Conservation (phyloP, 1,284 basidiomycete genomes). For the Papiliotrema nemorosa region DNA sequence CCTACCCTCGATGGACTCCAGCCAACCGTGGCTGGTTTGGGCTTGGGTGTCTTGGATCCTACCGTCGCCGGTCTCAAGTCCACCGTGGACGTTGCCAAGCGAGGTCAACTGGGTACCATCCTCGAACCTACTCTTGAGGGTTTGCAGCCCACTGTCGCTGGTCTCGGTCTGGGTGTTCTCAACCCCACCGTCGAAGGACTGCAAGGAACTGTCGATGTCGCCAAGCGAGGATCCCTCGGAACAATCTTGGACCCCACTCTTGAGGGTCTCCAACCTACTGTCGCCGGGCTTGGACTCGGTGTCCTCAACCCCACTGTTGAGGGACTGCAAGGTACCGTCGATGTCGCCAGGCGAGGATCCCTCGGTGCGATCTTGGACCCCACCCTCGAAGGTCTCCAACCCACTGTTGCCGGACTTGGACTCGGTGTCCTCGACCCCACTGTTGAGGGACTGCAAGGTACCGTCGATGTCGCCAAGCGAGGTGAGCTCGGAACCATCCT, state of each 20-base stretch:
- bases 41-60: conserved; percentile 7
- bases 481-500: neutral
- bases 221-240: neutral
- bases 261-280: conserved; percentile 1
- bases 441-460: neutral
- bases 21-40: conserved; percentile 5
- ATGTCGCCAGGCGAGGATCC: neutral
- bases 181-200: neutral
- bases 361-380: conserved; percentile 5
- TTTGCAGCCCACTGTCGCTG: conserved; percentile 4
- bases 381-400: conserved; percentile 2
- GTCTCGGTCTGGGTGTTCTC: conserved; percentile 7
- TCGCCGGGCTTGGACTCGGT: conserved; percentile 6
- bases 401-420: conserved; percentile 7
- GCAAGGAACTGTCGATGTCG: neutral
- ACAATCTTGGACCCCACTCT: neutral
- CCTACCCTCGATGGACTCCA: conserved; percentile 7
- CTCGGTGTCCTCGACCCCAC: conserved; percentile 7
- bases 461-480: neutral
- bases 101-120: neutral
- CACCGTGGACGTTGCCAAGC: neutral
- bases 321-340: too few species aligned
- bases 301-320: conserved; percentile 5
- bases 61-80: conserved; percentile 4
- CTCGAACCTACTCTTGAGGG: conserved; percentile 6